phyloP scores from a whole-genome alignment of 2,329 filamentous ascomycete species.

The Talaromyces pinophilus region DNA sequence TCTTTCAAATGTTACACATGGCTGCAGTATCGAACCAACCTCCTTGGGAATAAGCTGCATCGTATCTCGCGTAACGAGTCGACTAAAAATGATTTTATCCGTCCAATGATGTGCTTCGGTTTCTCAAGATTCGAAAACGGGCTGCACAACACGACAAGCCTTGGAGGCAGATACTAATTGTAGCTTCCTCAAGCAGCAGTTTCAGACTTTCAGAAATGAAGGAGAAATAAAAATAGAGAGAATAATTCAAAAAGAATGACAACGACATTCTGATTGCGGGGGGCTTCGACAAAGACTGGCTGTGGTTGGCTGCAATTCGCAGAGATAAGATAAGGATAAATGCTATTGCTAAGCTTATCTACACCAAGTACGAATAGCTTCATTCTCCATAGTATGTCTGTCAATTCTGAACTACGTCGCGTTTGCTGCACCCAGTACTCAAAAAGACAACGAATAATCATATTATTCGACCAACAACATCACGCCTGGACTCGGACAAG shows the following conservation, averaged over 20 bases:
- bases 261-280: not conserved
- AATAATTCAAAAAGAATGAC: not conserved
- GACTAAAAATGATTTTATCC: not conserved
- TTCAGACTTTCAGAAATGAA: not conserved
- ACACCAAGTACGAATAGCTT: conserved; percentile 4
- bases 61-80: conserved; percentile 20
- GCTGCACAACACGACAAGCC: conserved; percentile 7
- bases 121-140: not conserved
- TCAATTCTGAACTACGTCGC: not conserved
- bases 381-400: not conserved
- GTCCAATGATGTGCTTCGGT: not conserved
- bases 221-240: not conserved
- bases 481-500: not conserved
- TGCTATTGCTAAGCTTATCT: conserved; percentile 1
- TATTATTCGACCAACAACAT: not conserved
- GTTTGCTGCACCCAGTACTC: not conserved
- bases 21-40: conserved; percentile 32
- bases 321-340: conserved; percentile 13
- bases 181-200: not conserved
- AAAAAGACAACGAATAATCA: conserved; percentile 1
- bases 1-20: not conserved
- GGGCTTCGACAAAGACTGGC: not conserved
- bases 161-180: not conserved
- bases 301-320: conserved; percentile 8
- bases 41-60: conserved; percentile 53